phyloP scores from a whole-genome alignment of 192 early-diverging fungal genomes.

The Mortierella hygrophila region DNA sequence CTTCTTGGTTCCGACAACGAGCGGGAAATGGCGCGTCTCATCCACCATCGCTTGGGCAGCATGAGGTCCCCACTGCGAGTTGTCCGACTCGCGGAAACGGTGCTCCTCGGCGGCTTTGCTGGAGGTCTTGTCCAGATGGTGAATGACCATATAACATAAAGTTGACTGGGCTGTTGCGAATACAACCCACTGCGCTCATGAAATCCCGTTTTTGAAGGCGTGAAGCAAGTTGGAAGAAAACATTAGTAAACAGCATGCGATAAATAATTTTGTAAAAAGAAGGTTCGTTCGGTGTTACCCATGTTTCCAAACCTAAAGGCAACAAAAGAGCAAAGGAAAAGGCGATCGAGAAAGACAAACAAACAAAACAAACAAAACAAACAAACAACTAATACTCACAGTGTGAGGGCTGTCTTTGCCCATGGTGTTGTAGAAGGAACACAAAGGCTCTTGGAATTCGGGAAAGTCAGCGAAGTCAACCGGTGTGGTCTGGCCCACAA shows the following conservation, averaged over 20 bases:
- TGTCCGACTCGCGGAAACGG: background rate
- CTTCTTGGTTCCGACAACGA: background rate
- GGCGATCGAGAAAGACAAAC: no score
- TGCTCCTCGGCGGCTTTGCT: background rate
- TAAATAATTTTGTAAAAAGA: background rate
- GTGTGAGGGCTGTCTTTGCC: background rate
- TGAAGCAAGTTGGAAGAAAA: background rate
- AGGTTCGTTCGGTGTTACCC: background rate
- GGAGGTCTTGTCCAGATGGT: background rate
- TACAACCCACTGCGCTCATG: background rate
- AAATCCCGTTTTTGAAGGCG: background rate
- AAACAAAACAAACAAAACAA: no score
- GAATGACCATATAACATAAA: background rate
- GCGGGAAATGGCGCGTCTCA: background rate
- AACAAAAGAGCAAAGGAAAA: no score
- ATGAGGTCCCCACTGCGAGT: background rate
- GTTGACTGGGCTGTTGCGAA: background rate
- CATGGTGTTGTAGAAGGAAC: conserved; percentile 5
- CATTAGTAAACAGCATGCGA: background rate
- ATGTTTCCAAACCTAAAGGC: no score
- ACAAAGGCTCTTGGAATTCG: background rate
- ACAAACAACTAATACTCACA: background rate
- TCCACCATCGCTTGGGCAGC: conserved; percentile 3
- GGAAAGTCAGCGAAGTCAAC: background rate
- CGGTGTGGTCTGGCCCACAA: background rate